Conservation (phyloP, 2,329 filamentous ascomycete species). For the Cryphonectria nitschkei region DNA sequence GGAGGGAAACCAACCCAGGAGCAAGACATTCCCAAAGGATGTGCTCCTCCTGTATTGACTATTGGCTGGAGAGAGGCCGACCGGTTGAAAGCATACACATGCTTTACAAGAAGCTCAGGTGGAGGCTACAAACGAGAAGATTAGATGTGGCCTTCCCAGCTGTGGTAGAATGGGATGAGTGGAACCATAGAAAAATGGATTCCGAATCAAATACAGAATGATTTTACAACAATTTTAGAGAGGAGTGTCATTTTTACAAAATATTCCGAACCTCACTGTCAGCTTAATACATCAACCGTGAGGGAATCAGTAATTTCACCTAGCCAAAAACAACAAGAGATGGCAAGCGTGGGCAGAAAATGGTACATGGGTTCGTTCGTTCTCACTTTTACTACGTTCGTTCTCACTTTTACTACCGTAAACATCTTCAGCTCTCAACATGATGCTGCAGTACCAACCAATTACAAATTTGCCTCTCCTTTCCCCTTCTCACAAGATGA, state of each 20-base stretch:
- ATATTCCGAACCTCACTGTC: no score
- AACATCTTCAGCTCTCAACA: background rate
- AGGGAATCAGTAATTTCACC: no score
- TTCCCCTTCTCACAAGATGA: background rate
- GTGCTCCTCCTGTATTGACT: slow-evolving; percentile 2
- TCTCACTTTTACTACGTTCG: background rate
- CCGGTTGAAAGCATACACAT: slow-evolving; percentile 2
- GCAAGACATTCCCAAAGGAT: background rate
- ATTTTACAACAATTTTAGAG: background rate
- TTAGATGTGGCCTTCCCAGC: background rate
- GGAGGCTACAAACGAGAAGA: background rate
- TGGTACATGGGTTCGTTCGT: background rate
- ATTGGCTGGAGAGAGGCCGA: background rate
- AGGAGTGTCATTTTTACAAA: no score
- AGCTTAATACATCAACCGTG: no score
- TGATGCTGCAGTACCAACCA: background rate
- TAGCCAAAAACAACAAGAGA: background rate
- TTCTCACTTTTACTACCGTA: background rate
- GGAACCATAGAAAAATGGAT: background rate
- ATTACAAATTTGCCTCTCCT: background rate
- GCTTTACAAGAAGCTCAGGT: background rate
- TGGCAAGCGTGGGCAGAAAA: background rate
- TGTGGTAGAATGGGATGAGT: background rate
- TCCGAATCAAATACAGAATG: background rate
- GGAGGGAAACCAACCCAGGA: background rate